phyloP scores from a whole-genome alignment of 495 filamentous ascomycete genomes.

The Pseudotulostoma volvatum region DNA sequence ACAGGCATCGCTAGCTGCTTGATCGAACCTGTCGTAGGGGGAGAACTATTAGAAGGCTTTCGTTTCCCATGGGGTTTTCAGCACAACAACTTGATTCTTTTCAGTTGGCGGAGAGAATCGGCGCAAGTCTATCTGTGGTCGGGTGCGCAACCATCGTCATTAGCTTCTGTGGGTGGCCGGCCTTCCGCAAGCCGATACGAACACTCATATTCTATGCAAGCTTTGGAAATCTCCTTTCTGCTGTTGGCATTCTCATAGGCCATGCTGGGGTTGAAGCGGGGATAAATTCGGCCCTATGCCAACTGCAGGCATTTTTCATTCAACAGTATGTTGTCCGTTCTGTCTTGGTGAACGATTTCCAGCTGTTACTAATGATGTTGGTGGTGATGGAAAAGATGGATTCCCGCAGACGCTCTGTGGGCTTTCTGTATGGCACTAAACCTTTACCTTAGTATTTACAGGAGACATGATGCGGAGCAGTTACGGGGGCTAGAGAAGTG shows the following conservation, averaged over 20 bases:
- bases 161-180: slow-evolving; percentile 2
- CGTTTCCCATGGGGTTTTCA: not conserved
- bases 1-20: too few species aligned
- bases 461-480: slow-evolving; percentile 40
- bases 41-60: too few species aligned
- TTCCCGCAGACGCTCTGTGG: slow-evolving; percentile 51
- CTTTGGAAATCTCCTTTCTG: slow-evolving; percentile 56
- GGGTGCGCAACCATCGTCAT: not conserved
- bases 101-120: not conserved
- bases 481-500: slow-evolving; percentile 46
- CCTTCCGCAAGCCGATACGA: slow-evolving; percentile 52
- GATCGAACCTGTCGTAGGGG: too few species aligned
- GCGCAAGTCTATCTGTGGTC: not conserved
- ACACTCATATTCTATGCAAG: slow-evolving; percentile 59
- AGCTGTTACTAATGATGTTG: slow-evolving; percentile 3
- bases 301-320: slow-evolving; percentile 50
- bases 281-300: slow-evolving; percentile 35
- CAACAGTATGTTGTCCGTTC: slow-evolving; percentile 33
- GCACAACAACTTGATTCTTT: not conserved
- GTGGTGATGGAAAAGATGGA: slow-evolving; percentile 28
- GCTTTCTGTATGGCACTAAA: slow-evolving; percentile 63
- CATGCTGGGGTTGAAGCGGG: slow-evolving; percentile 24
- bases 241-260: slow-evolving; percentile 51
- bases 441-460: slow-evolving; percentile 63
- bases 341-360: not conserved